Evolutionary conservation across 306 rosid species (phyloP).

Genomic region (Medicago truncatula): DNA sequence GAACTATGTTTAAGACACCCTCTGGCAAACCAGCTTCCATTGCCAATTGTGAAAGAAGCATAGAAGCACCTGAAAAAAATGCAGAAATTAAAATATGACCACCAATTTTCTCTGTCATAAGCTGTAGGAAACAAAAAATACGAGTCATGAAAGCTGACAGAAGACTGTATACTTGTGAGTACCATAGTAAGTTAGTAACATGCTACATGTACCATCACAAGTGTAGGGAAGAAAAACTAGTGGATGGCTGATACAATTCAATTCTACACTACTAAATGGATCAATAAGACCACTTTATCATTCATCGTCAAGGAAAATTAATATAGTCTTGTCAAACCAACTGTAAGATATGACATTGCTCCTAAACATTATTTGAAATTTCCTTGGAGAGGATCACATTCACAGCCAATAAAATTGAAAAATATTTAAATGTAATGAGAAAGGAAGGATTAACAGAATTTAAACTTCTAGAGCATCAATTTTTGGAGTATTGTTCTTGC

Average conservation of each 20-base stretch:
- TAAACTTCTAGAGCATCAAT: not conserved
- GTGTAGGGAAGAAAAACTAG: conserved; percentile 1
- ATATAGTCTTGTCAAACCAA: not conserved
- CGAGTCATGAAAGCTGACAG: not conserved
- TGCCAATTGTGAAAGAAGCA: conserved; percentile 88
- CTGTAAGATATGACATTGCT: not conserved
- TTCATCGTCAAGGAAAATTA: not conserved
- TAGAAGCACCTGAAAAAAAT: conserved; percentile 75
- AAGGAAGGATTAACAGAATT: not conserved
- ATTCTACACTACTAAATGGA: not conserved
- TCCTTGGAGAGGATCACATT: not conserved
- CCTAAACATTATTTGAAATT: not conserved
- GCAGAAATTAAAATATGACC: not conserved
- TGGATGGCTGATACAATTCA: not conserved
- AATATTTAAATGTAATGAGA: not conserved
- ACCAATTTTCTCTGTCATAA: conserved; percentile 1
- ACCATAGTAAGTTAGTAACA: not conserved
- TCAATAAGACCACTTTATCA: not conserved
- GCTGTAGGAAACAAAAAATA: not conserved
- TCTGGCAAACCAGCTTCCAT: conserved; percentile 96
- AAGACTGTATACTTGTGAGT: not conserved
- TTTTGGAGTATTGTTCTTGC: not conserved
- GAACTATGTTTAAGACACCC: conserved; percentile 92
- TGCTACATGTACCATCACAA: not conserved
- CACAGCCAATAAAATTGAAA: not conserved